Evolutionary conservation across 352 stramenopile genomes (phyloP), one percentile per base, ranked within the genome.

Genomic region (Pythium folliculosum): DNA sequence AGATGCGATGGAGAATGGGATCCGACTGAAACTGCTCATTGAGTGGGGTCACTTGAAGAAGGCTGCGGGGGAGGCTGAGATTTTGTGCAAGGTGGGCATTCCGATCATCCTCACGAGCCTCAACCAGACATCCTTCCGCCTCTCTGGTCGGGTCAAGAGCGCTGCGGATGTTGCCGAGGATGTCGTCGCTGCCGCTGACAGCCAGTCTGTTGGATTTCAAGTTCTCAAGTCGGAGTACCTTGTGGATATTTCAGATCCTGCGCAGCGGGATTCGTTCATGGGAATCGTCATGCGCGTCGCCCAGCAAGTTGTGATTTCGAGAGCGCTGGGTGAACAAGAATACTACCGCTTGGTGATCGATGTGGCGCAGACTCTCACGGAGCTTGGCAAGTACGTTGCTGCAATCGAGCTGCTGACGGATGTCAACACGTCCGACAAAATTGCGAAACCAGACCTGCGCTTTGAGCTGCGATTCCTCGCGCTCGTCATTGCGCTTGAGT

Each of bases 361-460:
- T 32, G 84, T 94, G 13, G 85, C 83, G 0, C 78, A 89, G 67
- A 91, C 87, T 13, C 75, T 95, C 30, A 93, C 85, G 0, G 85
- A 94, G 48, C 43, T 92, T 22, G 85, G 81, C 51, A 93, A 95
- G 58, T 91, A 93, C 58, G 84, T 92, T 10, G 86, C 85, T 13
- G 87, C 87, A 14, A 93, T 95, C 44, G 87, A 95, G 59, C 72
- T 95, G 19, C 76, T 95, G 25, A 95, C 86, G 1, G 87, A 95
- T 47, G 85, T 95, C 54, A 95, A 95, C 69, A 91, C 85, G 22
- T 93, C 84, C 0, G 83, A 94, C 64, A 95, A 95, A 67, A 90
- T 95, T 22, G 76, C 78, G 16, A 75, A 91, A 51, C 80, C 83
- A 9, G 75, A 80, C 8, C 58, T 91, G 40, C 82, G 87, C 30